A percentile compares a stretch with the other conserved stretches of the same genome.
phyloP scores from a whole-genome alignment of 331 rosid genomes.

The Acacia pycnantha region DNA sequence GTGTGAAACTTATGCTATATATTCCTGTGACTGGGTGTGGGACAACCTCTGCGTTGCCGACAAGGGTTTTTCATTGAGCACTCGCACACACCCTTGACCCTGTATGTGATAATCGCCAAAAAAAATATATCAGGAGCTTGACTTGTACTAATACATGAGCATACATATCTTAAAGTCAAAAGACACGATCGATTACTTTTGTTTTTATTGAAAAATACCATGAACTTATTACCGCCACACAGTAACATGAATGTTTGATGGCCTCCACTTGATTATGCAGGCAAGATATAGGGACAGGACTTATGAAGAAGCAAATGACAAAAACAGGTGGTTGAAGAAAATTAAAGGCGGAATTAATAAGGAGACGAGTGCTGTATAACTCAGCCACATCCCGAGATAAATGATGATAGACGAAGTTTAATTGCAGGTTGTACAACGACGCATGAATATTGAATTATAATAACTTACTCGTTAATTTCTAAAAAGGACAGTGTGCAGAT shows the following conservation, averaged over 20 bases:
- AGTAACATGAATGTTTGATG: not conserved
- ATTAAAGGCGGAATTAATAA: not conserved
- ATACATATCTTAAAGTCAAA: not conserved
- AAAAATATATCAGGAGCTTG: too few relatives aligned
- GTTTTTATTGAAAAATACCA: not conserved
- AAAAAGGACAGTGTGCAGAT: too few relatives aligned
- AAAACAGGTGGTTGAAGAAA: not conserved
- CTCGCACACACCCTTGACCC: too few relatives aligned
- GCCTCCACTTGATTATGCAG: not conserved
- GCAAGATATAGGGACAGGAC: not conserved
- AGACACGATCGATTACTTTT: not conserved
- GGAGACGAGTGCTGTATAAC: not conserved
- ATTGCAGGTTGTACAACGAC: too few relatives aligned
- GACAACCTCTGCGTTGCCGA: too few relatives aligned
- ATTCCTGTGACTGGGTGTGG: too few relatives aligned
- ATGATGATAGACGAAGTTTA: too few relatives aligned
- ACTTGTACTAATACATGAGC: not conserved
- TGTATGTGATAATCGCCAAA: too few relatives aligned
- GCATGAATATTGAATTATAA: too few relatives aligned
- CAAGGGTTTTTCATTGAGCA: too few relatives aligned
- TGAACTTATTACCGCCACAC: not conserved
- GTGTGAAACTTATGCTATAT: too few relatives aligned
- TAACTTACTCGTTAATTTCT: too few relatives aligned
- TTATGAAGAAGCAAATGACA: not conserved
- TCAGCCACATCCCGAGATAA: not conserved